Base-by-base conservation (phyloP, 441 rosid genomes). In the Daphne laureola region DNA sequence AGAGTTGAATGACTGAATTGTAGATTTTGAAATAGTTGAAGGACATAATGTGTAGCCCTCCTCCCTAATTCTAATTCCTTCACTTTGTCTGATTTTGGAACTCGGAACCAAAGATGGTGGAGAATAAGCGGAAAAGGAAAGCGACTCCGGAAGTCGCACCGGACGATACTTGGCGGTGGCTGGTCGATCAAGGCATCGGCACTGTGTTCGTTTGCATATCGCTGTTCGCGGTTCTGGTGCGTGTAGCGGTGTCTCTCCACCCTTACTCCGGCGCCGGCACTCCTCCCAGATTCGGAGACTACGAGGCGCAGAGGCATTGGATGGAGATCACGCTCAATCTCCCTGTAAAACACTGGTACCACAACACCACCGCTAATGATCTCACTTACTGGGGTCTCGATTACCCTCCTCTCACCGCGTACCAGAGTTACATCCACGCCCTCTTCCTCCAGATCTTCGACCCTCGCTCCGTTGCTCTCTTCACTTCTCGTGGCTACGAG, bases 261-360 rank as follows among this genome's bases (percentile, higher is more conserved):
- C 70, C 84, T 0, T 92, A 89, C 69, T 87, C 97, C 35, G 98
- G 97, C 52, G 94, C 94, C 46, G 79, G 81, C 48, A 71, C 23
- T 17, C 89, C 95, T 2, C 97, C 98, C 0, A 89, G 80, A 63
- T 89, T 77, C 48, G 97, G 98, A 4, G 98, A 92, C 62, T 92
- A 78, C 65, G 96, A 89, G 68, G 98, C 97, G 9, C 98, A 89
- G 49, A 69, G 96, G 66, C 98, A 89, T 68, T 89, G 98, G 97
- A 89, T 92, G 98, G 96, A 89, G 82, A 83, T 89, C 53, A 86
- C 98, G 17, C 52, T 72, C 3, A 84, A 89, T 77, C 84, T 86
- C 43, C 88, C 90, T 0, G 58, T 49, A 4, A 64, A 54, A 55
- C 80, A 84, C 3, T 89, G 98, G 97, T 87, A 89, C 64, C 68